Percentiles rank a stretch among this genome's conserved stretches.
These are phyloP conservation scores for Hypericum androsaemum DNA, from an alignment of 345 rosid species.

Conservation along the genomic window DNA sequence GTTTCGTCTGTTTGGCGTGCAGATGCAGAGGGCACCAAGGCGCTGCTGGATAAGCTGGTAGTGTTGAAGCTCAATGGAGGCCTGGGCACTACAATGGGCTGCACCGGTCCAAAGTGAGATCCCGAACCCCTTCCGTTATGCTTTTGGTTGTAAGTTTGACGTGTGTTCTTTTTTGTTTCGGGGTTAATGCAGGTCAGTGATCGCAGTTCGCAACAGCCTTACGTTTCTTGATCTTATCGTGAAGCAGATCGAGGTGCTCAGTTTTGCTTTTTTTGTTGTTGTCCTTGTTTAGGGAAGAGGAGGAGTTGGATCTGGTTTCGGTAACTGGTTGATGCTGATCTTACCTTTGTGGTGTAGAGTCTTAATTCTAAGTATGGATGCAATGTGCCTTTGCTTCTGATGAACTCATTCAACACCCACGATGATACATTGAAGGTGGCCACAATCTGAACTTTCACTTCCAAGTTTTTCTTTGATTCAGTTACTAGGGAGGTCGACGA, in stretches of 20 bases:
- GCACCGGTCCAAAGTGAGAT: conserved; percentile 95
- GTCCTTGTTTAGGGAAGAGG: too few species aligned
- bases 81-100: conserved; percentile 96
- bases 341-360: conserved; percentile 30
- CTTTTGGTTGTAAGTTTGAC: not conserved
- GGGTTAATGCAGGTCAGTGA: conserved; percentile 59
- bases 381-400: conserved; percentile 85
- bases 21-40: conserved; percentile 71
- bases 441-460: not conserved
- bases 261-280: too few species aligned
- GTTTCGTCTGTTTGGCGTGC: conserved; percentile 14
- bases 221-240: conserved; percentile 97
- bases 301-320: too few species aligned
- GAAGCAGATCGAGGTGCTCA: conserved; percentile 72
- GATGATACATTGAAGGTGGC: conserved; percentile 86
- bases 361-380: conserved; percentile 84
- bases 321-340: conserved; percentile 12
- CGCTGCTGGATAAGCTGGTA: conserved; percentile 76
- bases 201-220: conserved; percentile 89
- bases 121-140: not conserved
- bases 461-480: not conserved
- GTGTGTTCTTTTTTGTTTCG: not conserved
- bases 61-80: conserved; percentile 99
- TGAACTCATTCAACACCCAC: conserved; percentile 98
- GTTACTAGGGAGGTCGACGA: not conserved